phyloP scores from a whole-genome alignment of 2,329 filamentous ascomycete species.

The Ophiostoma montium region DNA sequence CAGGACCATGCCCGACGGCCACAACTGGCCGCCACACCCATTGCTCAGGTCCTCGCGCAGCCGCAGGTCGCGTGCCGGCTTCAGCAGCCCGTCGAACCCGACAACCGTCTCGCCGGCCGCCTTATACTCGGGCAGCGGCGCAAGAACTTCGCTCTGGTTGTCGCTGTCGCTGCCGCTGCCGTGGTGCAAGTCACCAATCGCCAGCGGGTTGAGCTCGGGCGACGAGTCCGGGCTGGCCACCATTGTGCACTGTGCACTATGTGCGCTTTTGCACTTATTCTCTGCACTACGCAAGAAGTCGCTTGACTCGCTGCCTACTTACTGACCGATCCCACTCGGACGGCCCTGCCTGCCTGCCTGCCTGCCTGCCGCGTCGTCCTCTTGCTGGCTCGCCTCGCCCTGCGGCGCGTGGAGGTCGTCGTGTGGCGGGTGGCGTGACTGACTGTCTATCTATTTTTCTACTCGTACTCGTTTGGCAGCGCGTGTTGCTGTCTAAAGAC shows the following conservation, averaged over 20 bases:
- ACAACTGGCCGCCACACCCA: slow-evolving; percentile 86
- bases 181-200: slow-evolving; percentile 22
- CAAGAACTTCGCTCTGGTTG: slow-evolving; percentile 28
- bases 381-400: not conserved
- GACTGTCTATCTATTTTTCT: not conserved
- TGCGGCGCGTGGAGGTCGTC: not conserved
- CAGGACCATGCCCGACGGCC: slow-evolving; percentile 86
- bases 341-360: not conserved
- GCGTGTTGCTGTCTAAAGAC: not conserved
- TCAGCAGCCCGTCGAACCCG: slow-evolving; percentile 55
- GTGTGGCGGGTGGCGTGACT: slow-evolving; percentile 1
- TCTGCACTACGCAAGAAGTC: not conserved
- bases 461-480: not conserved
- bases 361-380: not conserved
- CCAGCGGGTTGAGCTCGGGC: slow-evolving; percentile 35
- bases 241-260: too few species aligned
- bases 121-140: slow-evolving; percentile 48
- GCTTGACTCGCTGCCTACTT: not conserved
- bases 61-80: slow-evolving; percentile 47
- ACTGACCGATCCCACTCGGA: too few species aligned
- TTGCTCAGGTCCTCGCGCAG: slow-evolving; percentile 75
- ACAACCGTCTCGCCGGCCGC: slow-evolving; percentile 35
- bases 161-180: slow-evolving; percentile 13
- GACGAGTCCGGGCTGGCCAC: slow-evolving; percentile 21
- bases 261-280: too few species aligned